These are phyloP conservation scores for Epichloe sp. DNA, from an alignment of 2,329 filamentous ascomycete species.

Conservation along the genomic window DNA sequence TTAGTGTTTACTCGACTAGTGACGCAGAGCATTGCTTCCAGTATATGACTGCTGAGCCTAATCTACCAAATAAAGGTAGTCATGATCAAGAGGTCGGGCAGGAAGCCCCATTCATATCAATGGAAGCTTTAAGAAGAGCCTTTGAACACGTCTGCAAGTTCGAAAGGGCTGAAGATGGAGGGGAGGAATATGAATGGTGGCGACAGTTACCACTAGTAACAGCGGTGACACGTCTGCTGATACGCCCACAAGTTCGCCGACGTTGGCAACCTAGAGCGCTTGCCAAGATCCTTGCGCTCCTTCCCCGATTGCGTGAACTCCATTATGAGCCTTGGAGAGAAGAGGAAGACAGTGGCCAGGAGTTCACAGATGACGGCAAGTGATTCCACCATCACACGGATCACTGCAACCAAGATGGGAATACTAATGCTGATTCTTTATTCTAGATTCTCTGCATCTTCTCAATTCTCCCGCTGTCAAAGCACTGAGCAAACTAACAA, in stretches of 20 bases:
- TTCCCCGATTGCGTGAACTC: slow-evolving; percentile 24
- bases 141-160: too few species aligned
- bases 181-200: slow-evolving; percentile 16
- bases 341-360: accelerated
- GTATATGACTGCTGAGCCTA: slow-evolving; percentile 15
- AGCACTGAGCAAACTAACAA: too few species aligned
- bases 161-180: not conserved
- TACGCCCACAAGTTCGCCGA: slow-evolving; percentile 25
- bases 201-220: slow-evolving; percentile 19
- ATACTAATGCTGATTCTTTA: accelerated
- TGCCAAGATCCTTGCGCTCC: slow-evolving; percentile 19
- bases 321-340: slow-evolving; percentile 19
- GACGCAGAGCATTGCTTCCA: slow-evolving; percentile 24
- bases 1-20: slow-evolving; percentile 24
- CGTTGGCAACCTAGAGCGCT: slow-evolving; percentile 20
- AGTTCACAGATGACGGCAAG: slow-evolving; percentile 19
- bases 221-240: slow-evolving; percentile 18
- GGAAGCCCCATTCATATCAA: too few species aligned
- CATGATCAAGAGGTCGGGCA: slow-evolving; percentile 5
- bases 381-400: slow-evolving; percentile 13
- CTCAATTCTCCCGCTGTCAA: too few species aligned
- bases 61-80: slow-evolving; percentile 13
- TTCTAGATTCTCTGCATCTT: not conserved
- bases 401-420: slow-evolving; percentile 10
- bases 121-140: too few species aligned